Evolutionary conservation across 441 rosid genomes (phyloP).

Genomic region (Sinapis alba): DNA sequence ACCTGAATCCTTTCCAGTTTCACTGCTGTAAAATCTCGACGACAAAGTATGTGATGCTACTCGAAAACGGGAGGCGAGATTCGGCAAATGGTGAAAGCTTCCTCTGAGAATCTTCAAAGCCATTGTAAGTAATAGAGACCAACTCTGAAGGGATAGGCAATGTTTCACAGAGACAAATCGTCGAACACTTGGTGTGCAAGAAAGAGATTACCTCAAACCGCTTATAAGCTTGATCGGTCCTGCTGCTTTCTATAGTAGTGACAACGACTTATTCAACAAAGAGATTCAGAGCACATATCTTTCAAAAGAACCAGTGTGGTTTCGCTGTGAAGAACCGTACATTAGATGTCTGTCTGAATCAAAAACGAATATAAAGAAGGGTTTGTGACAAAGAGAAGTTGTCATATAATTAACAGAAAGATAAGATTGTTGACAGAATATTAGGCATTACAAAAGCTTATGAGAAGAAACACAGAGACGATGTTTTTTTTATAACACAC

Average conservation of each 20-base stretch:
- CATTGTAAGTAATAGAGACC: conserved; percentile 39
- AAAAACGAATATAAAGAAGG: background rate
- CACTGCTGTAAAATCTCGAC: background rate
- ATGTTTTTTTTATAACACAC: conserved; percentile 32
- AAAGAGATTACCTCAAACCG: background rate
- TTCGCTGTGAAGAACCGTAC: background rate
- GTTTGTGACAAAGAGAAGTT: conserved; percentile 25
- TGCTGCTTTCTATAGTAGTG: background rate
- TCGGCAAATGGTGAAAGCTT: conserved; percentile 16
- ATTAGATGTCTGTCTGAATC: background rate
- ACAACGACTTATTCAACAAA: background rate
- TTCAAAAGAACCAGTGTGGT: background rate
- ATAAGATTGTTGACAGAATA: conserved; percentile 27
- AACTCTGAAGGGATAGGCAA: background rate
- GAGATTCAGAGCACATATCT: conserved; percentile 3
- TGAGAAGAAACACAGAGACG: conserved; percentile 10
- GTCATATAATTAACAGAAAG: conserved; percentile 22
- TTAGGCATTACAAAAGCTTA: conserved; percentile 31
- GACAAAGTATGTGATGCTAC: conserved; percentile 29
- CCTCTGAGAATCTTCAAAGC: conserved; percentile 39
- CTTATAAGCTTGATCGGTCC: background rate
- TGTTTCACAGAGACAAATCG: conserved; percentile 43
- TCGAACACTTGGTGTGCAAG: conserved; percentile 53
- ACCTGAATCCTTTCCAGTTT: conserved; percentile 12
- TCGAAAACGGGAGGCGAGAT: conserved; percentile 28